Evolutionary conservation across 2,329 filamentous ascomycete species (phyloP), one percentile per base, ranked within the genome.

Genomic region (Calcarisporium arbuscula): DNA sequence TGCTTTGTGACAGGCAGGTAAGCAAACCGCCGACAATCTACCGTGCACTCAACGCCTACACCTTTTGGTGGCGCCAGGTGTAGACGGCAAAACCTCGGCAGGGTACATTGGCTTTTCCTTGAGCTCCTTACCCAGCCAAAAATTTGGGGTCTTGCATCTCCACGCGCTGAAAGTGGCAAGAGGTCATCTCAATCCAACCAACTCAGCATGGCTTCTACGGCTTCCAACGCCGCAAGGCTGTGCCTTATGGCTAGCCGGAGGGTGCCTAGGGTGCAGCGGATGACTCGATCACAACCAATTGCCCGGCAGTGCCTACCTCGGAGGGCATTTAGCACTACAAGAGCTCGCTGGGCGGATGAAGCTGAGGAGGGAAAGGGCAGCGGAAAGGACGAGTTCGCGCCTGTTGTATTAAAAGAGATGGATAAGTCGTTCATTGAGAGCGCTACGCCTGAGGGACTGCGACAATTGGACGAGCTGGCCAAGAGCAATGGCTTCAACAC

Each of bases 171-270:
- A 33, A 40, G 41, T 37, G 30, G 38, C 41, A 41, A 44, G 40
- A 39, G 28, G 48, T 44, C 41, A 50, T 48, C 47, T 47, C 40
- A 34, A 19, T 36, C 40, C 31, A 36, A 41, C 40, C 33, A 42
- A 50, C 38, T 51, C 44, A 45, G 44, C 46, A 64, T 64, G 61
- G 57, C 60, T 40, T 57, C 61, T n/a, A n/a, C n/a, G 48, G 52
- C 60, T 45, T 57, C 57, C 37, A 52, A 49, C 45, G 57, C 57
- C 46, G 50, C 52, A 35, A 55, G 61, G 49, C 49, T 64, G 38
- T 62, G 60, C 44, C 39, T 48, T 23, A 35, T 56, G 39, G 48
- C 51, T 27, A 62, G 58, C 44, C 57, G 54, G 23, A 51, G 52
- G 34, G 46, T 50, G 28, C 36, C 49, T 34, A 45, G 46, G 35